Conservation (phyloP, 2,329 filamentous ascomycete species). For the Cladosporium sp. region DNA sequence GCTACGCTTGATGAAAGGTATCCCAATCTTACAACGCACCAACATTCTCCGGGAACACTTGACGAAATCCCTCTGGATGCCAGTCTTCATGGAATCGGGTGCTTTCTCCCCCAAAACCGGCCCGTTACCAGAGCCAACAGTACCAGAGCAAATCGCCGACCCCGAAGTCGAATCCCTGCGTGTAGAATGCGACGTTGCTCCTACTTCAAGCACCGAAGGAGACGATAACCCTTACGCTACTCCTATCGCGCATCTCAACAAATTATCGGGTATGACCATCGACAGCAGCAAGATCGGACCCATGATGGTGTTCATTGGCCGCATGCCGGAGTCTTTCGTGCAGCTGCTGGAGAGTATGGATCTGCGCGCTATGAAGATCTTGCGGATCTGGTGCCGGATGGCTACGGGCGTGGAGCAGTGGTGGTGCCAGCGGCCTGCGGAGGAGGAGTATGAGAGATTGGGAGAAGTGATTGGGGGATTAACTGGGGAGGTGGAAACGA, state of each 20-base stretch:
- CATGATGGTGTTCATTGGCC: slow-evolving; percentile 20
- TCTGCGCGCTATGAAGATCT: slow-evolving; percentile 14
- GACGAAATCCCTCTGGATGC: slow-evolving; percentile 17
- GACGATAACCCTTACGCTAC: slow-evolving; percentile 18
- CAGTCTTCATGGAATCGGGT: slow-evolving; percentile 17
- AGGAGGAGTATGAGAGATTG: slow-evolving; percentile 11
- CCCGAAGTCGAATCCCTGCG: slow-evolving; percentile 19
- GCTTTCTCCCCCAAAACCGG: slow-evolving; percentile 16
- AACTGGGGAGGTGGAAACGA: background rate
- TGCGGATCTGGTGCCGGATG: slow-evolving; percentile 14
- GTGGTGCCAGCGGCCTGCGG: slow-evolving; percentile 19
- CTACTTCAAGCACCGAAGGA: background rate
- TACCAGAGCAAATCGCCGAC: background rate
- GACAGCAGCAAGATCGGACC: slow-evolving; percentile 17
- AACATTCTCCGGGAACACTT: slow-evolving; percentile 16
- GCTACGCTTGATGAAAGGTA: slow-evolving; percentile 17
- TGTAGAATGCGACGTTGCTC: background rate
- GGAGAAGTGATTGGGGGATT: background rate
- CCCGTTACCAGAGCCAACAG: slow-evolving; percentile 6
- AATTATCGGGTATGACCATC: slow-evolving; percentile 2
- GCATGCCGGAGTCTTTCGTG: slow-evolving; percentile 18
- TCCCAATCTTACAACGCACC: slow-evolving; percentile 20
- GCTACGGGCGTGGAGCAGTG: slow-evolving; percentile 16
- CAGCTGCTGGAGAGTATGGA: slow-evolving; percentile 14
- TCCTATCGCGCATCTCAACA: slow-evolving; percentile 15